A percentile compares a stretch with the other conserved stretches of the same genome.
These are phyloP conservation scores for Fonsecaea monophora DNA, from an alignment of 2,329 filamentous ascomycete species.

Conservation along the genomic window DNA sequence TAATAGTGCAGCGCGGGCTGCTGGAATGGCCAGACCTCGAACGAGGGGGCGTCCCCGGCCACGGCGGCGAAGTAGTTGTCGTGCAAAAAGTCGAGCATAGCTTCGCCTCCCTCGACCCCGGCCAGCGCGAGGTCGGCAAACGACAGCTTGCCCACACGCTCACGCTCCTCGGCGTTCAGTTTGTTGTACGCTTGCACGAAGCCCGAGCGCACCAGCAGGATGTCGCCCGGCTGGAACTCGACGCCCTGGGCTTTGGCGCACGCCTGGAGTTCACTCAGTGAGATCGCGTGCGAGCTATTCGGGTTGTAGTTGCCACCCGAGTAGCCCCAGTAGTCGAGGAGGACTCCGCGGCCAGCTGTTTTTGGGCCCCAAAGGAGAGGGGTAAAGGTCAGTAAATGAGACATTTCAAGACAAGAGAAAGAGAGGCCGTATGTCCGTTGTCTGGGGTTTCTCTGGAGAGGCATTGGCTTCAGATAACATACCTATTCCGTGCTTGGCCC, in stretches of 20 bases:
- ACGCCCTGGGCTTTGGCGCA: slow-evolving; percentile 61
- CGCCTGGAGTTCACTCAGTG: slow-evolving; percentile 60
- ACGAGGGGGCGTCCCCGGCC: slow-evolving; percentile 66
- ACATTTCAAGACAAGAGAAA: no score
- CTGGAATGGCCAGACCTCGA: slow-evolving; percentile 66
- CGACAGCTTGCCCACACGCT: slow-evolving; percentile 40
- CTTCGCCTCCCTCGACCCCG: slow-evolving; percentile 60
- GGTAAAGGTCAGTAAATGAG: background rate
- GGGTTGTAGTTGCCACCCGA: slow-evolving; percentile 1
- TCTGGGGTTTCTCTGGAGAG: background rate
- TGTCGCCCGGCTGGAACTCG: slow-evolving; percentile 64
- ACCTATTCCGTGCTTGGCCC: slow-evolving; percentile 15
- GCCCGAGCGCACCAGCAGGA: slow-evolving; percentile 71
- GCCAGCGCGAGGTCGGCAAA: slow-evolving; percentile 52
- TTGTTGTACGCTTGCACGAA: slow-evolving; percentile 64
- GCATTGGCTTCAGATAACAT: background rate
- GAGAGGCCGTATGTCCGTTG: no score
- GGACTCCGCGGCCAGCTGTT: slow-evolving; percentile 12
- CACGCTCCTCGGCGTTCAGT: slow-evolving; percentile 47
- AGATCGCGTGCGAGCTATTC: slow-evolving; percentile 36
- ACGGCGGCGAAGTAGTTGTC: slow-evolving; percentile 72
- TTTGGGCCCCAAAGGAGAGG: background rate
- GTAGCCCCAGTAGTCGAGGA: slow-evolving; percentile 4
- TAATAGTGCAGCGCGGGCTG: slow-evolving; percentile 47
- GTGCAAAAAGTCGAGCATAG: slow-evolving; percentile 69